A percentile compares a stretch with the other conserved stretches of the same genome.
phyloP scores from a whole-genome alignment of 2,329 filamentous ascomycete species.

The Diplodia intermedia region DNA sequence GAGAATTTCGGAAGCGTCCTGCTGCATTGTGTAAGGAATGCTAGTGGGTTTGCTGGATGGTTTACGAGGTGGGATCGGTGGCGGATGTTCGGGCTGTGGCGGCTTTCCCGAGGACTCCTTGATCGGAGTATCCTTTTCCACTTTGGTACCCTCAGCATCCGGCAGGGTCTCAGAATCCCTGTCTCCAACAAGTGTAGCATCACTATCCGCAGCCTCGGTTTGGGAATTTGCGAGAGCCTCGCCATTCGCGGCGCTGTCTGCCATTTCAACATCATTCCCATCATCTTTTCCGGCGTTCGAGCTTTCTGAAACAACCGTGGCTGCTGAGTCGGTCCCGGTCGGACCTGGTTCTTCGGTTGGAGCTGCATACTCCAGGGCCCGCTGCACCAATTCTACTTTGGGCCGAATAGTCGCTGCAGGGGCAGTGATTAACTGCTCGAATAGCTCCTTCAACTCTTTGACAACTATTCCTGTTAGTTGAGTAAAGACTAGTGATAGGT shows the following conservation, averaged over 20 bases:
- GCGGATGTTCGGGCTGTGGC: constrained; percentile 50
- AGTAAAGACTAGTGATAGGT: constrained; percentile 44
- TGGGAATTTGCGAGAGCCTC: not conserved
- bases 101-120: not conserved
- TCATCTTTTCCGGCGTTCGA: not conserved
- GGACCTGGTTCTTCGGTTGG: not conserved
- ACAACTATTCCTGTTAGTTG: constrained; percentile 63
- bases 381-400: constrained; percentile 19
- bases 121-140: not conserved
- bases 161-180: constrained; percentile 34
- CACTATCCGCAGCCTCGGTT: constrained; percentile 17
- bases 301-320: not conserved
- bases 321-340: constrained; percentile 3
- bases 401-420: constrained; percentile 50
- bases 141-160: constrained; percentile 37
- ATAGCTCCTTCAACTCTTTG: constrained; percentile 73
- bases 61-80: constrained; percentile 64
- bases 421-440: constrained; percentile 72
- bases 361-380: constrained; percentile 20
- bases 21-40: constrained; percentile 67
- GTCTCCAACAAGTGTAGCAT: constrained; percentile 17
- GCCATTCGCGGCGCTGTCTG: not conserved
- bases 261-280: constrained; percentile 12
- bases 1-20: constrained; percentile 96
- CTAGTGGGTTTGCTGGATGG: constrained; percentile 6